A percentile compares a stretch with the other conserved stretches of the same genome.
phyloP scores from a whole-genome alignment of 257 asterid genomes.

The Knoxia roxburghii region DNA sequence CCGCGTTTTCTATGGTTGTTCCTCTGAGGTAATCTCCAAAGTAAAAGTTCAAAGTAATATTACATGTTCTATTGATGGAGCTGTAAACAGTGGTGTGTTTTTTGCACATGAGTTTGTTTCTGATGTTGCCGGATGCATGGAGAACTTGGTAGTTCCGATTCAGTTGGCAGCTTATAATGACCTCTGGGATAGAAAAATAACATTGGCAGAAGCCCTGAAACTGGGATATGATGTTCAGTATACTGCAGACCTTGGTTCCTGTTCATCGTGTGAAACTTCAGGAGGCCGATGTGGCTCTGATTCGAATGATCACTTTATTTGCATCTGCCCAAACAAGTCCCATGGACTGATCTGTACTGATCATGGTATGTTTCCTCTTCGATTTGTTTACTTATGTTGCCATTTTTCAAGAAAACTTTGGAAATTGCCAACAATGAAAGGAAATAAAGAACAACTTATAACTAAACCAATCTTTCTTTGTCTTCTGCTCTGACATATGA shows the following conservation, averaged over 20 bases:
- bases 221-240: conserved; percentile 20
- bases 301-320: background rate
- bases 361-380: background rate
- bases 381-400: too few relatives aligned
- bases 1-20: conserved; percentile 15
- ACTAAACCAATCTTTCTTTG: background rate
- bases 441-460: background rate
- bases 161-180: conserved; percentile 7
- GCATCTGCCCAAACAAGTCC: conserved; percentile 14
- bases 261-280: conserved; percentile 16
- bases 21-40: conserved; percentile 1
- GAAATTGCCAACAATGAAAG: too few relatives aligned
- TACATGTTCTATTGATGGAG: conserved; percentile 3
- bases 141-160: conserved; percentile 9
- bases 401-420: too few relatives aligned
- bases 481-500: background rate
- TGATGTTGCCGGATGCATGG: conserved; percentile 3
- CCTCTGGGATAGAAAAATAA: conserved; percentile 8
- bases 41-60: conserved; percentile 6
- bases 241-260: conserved; percentile 7
- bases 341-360: background rate
- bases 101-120: conserved; percentile 5
- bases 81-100: background rate
- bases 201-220: conserved; percentile 6
- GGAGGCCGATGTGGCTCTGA: conserved; percentile 19